phyloP scores from a whole-genome alignment of 495 filamentous ascomycete genomes.

The Daldinia decipiens region DNA sequence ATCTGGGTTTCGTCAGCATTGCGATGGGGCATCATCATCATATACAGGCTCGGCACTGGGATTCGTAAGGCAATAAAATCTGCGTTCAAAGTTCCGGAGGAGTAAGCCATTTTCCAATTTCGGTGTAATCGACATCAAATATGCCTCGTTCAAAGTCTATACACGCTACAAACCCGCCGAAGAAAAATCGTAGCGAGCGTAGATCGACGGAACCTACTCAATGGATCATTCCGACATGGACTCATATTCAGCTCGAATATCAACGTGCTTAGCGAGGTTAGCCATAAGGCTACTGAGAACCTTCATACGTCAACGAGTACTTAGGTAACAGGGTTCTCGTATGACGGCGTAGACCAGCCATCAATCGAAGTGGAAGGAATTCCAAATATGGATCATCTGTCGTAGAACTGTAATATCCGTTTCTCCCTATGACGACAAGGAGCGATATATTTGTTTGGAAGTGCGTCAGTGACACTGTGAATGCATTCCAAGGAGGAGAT shows the following conservation, averaged over 20 bases:
- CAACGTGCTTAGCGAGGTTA: neutral
- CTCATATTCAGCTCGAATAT: neutral
- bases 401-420: slow-evolving; percentile 39
- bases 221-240: neutral
- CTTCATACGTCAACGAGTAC: neutral
- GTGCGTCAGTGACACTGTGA: slow-evolving; percentile 43
- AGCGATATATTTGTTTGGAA: slow-evolving; percentile 32
- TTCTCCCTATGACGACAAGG: slow-evolving; percentile 22
- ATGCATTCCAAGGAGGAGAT: slow-evolving; percentile 33
- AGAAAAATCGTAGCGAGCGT: slow-evolving; percentile 4
- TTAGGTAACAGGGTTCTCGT: neutral
- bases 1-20: slow-evolving; percentile 12
- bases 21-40: slow-evolving; percentile 4
- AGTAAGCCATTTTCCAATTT: neutral
- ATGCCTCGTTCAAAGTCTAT: slow-evolving; percentile 13
- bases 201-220: slow-evolving; percentile 2
- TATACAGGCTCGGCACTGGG: neutral
- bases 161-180: slow-evolving; percentile 14
- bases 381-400: slow-evolving; percentile 32
- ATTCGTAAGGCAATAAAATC: neutral
- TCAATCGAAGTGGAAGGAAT: slow-evolving; percentile 27
- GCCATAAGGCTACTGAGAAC: neutral
- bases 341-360: slow-evolving; percentile 18
- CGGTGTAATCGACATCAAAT: slow-evolving; percentile 11
- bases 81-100: neutral